A percentile compares a stretch with the other conserved stretches of the same genome.
These are phyloP conservation scores for Clarireedia homoeocarpa DNA, from an alignment of 2,329 filamentous ascomycete species.

Conservation along the genomic window DNA sequence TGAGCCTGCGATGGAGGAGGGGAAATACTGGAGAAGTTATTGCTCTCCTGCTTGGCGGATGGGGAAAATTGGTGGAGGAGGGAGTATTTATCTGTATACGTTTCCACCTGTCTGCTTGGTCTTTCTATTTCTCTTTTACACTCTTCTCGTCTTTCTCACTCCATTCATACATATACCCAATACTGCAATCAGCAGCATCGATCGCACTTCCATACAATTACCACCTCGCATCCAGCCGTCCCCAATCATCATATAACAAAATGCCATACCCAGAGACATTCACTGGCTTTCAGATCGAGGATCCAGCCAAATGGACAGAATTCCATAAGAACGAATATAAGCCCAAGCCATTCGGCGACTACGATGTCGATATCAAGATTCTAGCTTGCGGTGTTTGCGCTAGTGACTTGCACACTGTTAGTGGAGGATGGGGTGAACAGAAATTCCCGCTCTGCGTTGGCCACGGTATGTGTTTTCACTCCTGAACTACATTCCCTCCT, in stretches of 20 bases:
- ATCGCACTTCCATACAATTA: not conserved
- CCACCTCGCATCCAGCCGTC: not conserved
- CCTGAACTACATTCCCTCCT: not conserved
- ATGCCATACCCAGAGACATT: slow-evolving; percentile 48
- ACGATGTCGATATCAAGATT: slow-evolving; percentile 84
- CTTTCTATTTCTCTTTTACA: not conserved
- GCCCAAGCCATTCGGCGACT: slow-evolving; percentile 78
- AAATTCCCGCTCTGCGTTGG: slow-evolving; percentile 45
- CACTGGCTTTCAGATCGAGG: slow-evolving; percentile 49
- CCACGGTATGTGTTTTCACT: slow-evolving; percentile 32
- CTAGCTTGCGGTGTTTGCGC: slow-evolving; percentile 72
- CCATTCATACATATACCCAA: too few species aligned
- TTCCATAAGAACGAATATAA: slow-evolving; percentile 50
- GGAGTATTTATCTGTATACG: not conserved
- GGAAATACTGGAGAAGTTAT: not conserved
- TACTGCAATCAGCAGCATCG: too few species aligned
- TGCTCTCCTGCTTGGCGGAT: not conserved
- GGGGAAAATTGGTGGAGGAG: not conserved
- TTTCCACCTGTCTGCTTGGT: not conserved
- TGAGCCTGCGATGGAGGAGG: not conserved
- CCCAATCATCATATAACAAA: not conserved
- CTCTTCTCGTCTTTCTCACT: not conserved
- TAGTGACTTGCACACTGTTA: slow-evolving; percentile 64
- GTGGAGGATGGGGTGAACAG: slow-evolving; percentile 45
- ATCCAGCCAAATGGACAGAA: slow-evolving; percentile 25